Conservation (phyloP, 2,329 filamentous ascomycete species). For the Paecilomyces sp. region DNA sequence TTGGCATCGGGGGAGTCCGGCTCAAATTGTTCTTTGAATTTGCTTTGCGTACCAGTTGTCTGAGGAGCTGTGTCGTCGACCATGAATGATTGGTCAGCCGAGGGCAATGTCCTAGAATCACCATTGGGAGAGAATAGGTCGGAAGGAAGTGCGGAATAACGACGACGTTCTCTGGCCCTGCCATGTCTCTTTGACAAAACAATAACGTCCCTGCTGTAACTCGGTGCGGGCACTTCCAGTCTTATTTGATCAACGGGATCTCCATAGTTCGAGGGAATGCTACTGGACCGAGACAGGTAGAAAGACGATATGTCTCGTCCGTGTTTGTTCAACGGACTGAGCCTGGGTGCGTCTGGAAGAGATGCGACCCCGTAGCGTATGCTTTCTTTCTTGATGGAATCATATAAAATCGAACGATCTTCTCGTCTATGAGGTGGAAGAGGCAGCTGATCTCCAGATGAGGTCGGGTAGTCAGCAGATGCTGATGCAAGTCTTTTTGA, state of each 20-base stretch:
- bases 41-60: constrained; percentile 16
- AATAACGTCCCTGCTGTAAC: neutral
- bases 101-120: neutral
- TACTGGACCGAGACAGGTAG: neutral
- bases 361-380: neutral
- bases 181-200: neutral
- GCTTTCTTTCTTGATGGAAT: neutral
- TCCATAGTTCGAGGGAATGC: neutral
- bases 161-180: neutral
- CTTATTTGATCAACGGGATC: neutral
- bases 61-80: neutral
- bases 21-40: constrained; percentile 26
- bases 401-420: neutral
- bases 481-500: constrained; percentile 17
- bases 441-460: constrained; percentile 13
- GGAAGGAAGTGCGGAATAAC: neutral
- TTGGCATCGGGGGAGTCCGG: constrained; percentile 1
- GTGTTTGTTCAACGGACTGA: neutral
- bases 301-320: constrained; percentile 2
- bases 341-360: neutral
- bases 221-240: neutral
- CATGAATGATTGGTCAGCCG: neutral
- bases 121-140: neutral
- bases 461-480: constrained; percentile 12
- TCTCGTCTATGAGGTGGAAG: neutral